Conservation (phyloP, 2,329 filamentous ascomycete species). For the Aspergillus pseudoglaucus region DNA sequence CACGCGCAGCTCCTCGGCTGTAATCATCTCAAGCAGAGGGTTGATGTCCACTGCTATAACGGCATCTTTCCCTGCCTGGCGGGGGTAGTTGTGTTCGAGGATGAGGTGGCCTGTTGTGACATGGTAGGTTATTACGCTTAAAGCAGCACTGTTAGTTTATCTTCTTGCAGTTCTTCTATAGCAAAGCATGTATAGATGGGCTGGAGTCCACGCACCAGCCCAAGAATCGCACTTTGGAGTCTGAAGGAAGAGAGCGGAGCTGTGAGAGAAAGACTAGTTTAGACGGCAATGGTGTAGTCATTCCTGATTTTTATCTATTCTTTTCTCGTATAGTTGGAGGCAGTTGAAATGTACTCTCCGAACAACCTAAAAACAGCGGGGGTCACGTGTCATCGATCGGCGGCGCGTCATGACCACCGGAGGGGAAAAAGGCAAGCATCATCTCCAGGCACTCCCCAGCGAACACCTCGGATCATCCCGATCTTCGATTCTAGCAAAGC, state of each 20-base stretch:
- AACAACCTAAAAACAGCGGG: not conserved
- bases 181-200: not conserved
- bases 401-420: not conserved
- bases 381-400: not conserved
- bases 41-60: slow-evolving; percentile 62
- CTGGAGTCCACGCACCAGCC: slow-evolving; percentile 63
- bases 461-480: not conserved
- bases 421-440: not conserved
- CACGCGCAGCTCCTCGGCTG: slow-evolving; percentile 56
- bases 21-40: slow-evolving; percentile 61
- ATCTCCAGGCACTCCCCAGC: not conserved
- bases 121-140: slow-evolving; percentile 55
- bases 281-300: slow-evolving; percentile 57
- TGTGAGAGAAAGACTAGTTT: slow-evolving; percentile 59
- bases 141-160: not conserved
- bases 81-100: slow-evolving; percentile 60
- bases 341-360: not conserved
- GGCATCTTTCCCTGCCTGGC: slow-evolving; percentile 27
- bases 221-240: slow-evolving; percentile 82
- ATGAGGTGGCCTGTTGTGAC: slow-evolving; percentile 54
- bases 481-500: not conserved
- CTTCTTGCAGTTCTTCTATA: slow-evolving; percentile 1
- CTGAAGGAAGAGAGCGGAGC: slow-evolving; percentile 46
- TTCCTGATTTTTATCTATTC: slow-evolving; percentile 9
- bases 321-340: not conserved